These are phyloP conservation scores for Ploettnerulaceae sp. DNA, from an alignment of 2,329 filamentous ascomycete genomes.

Conservation along the genomic window DNA sequence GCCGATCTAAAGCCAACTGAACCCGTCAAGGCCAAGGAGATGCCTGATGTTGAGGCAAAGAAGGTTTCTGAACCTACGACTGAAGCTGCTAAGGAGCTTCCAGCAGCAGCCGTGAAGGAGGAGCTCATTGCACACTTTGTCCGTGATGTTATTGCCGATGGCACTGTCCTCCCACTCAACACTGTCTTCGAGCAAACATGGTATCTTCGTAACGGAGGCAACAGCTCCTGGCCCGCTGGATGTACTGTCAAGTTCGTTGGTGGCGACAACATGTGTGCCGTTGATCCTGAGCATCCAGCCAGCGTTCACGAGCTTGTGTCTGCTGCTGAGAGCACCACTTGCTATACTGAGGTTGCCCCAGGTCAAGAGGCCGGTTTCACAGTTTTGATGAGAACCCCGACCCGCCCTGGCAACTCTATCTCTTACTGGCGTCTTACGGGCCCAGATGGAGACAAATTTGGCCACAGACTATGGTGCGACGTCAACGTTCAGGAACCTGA, in stretches of 20 bases:
- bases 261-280: conserved; percentile 92
- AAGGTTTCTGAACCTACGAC: conserved; percentile 26
- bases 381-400: conserved; percentile 76
- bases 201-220: conserved; percentile 82
- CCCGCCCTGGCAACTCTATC: conserved; percentile 71
- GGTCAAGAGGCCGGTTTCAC: conserved; percentile 77
- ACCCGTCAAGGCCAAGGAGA: conserved; percentile 35
- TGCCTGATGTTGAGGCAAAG: conserved; percentile 28
- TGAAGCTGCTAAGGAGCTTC: conserved; percentile 31
- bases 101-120: conserved; percentile 28
- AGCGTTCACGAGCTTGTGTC: conserved; percentile 70
- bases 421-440: conserved; percentile 96
- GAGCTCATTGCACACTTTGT: conserved; percentile 65
- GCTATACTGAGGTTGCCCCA: conserved; percentile 62
- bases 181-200: conserved; percentile 83
- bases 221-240: conserved; percentile 75
- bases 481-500: conserved; percentile 58
- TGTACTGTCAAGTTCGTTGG: conserved; percentile 89
- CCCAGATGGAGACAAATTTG: conserved; percentile 74
- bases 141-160: conserved; percentile 73
- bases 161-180: conserved; percentile 64
- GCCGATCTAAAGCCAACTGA: conserved; percentile 64
- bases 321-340: conserved; percentile 77
- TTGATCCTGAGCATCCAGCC: conserved; percentile 75
- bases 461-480: conserved; percentile 93